These are phyloP conservation scores for Paspalum notatum DNA, from an alignment of 176 grass and related monocot species.

Conservation along the genomic window DNA sequence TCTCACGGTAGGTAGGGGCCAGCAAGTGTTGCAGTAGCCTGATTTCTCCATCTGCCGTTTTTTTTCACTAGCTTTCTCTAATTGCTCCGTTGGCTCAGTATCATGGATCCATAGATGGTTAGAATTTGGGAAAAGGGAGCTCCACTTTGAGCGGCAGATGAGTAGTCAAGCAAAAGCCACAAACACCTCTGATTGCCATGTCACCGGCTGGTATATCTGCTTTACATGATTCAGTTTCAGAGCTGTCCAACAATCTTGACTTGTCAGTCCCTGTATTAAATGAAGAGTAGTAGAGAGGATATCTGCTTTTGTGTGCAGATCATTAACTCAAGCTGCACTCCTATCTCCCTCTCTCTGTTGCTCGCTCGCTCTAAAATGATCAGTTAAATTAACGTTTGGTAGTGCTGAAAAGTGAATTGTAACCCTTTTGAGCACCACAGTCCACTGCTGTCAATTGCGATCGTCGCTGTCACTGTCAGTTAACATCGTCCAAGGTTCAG, in stretches of 20 bases:
- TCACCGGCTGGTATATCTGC: neutral
- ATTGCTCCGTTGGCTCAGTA: neutral
- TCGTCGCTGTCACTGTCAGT: slow-evolving; percentile 33
- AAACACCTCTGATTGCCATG: neutral
- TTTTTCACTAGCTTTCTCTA: slow-evolving; percentile 6
- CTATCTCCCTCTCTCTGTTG: neutral
- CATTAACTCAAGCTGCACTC: slow-evolving; percentile 12
- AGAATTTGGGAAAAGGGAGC: neutral
- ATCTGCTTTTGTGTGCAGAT: slow-evolving; percentile 21
- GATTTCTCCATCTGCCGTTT: slow-evolving; percentile 8
- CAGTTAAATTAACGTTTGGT: slow-evolving; percentile 15
- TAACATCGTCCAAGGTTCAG: neutral
- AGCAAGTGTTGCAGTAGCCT: slow-evolving; percentile 11
- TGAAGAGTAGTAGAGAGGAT: neutral
- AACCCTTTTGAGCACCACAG: neutral
- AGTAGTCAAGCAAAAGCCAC: slow-evolving; percentile 15
- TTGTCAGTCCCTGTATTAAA: neutral
- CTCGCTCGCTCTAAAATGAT: neutral
- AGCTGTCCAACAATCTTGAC: neutral
- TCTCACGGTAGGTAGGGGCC: neutral
- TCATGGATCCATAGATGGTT: slow-evolving; percentile 22
- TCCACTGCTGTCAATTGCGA: neutral
- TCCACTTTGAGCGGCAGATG: neutral
- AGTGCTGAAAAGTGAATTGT: neutral
- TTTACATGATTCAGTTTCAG: slow-evolving; percentile 20